phyloP scores from a whole-genome alignment of 2,329 filamentous ascomycete species.

The Macrophomina pseudophaseolina region DNA sequence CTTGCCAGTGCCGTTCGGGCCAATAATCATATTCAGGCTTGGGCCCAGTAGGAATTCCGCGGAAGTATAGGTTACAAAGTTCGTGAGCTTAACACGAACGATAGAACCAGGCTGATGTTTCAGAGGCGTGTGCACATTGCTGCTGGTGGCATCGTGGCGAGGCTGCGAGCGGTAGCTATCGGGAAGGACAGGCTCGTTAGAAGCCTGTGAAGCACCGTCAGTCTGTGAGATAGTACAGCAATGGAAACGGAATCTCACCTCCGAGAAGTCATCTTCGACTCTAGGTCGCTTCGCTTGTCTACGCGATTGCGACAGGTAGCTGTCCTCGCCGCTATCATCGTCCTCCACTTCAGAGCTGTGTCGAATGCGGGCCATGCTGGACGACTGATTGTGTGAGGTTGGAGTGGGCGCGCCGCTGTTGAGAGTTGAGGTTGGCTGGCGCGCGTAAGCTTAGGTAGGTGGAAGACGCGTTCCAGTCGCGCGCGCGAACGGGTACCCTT shows the following conservation, averaged over 20 bases:
- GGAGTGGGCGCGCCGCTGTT: not conserved
- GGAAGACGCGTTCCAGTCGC: slow-evolving; percentile 23
- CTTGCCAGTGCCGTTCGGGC: slow-evolving; percentile 98
- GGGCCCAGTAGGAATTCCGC: slow-evolving; percentile 92
- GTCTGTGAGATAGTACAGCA: not conserved
- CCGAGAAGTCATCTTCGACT: slow-evolving; percentile 10
- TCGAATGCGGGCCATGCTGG: slow-evolving; percentile 17
- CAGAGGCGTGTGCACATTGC: slow-evolving; percentile 31
- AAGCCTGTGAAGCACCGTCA: slow-evolving; percentile 4
- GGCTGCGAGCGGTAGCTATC: slow-evolving; percentile 26
- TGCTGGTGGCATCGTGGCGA: slow-evolving; percentile 26
- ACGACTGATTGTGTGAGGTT: not conserved
- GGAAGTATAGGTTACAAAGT: slow-evolving; percentile 94
- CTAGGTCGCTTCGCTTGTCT: slow-evolving; percentile 16
- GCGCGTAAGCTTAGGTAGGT: too few relatives aligned
- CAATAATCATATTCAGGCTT: slow-evolving; percentile 97
- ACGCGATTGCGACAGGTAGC: not conserved
- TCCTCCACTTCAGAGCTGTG: slow-evolving; percentile 19
- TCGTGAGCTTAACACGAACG: slow-evolving; percentile 79
- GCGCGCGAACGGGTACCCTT: not conserved
- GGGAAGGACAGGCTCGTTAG: slow-evolving; percentile 21
- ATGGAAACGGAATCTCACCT: not conserved
- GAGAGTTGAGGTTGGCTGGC: not conserved
- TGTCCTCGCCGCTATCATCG: slow-evolving; percentile 12
- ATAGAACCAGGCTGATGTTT: slow-evolving; percentile 74